Percentiles rank a stretch among this genome's conserved stretches.
Conservation (phyloP, 208 protist species). For the Acanthamoeba polyphaga region DNA sequence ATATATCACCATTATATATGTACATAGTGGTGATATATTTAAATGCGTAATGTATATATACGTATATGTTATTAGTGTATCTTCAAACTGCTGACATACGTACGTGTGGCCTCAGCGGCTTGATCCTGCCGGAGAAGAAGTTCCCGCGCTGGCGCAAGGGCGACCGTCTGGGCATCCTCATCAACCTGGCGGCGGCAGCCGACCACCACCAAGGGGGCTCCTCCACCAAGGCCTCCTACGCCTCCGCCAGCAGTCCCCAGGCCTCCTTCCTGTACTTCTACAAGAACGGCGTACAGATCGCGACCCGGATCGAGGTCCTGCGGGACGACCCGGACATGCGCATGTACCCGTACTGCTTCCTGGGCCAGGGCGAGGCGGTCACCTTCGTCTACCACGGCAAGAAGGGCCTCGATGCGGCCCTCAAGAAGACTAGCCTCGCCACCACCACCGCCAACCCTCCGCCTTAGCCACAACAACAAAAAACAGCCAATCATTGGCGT, state of each 20-base stretch:
- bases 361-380: slow-evolving; percentile 62
- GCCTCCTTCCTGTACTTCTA: slow-evolving; percentile 47
- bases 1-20: no score
- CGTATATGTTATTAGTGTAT: no score
- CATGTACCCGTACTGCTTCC: slow-evolving; percentile 58
- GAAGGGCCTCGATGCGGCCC: not conserved
- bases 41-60: no score
- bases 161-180: slow-evolving; percentile 31
- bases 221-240: no score
- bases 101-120: not conserved
- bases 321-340: not conserved
- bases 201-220: no score
- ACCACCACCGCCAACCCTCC: not conserved
- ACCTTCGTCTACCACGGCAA: slow-evolving; percentile 34
- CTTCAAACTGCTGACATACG: no score
- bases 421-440: slow-evolving; percentile 13
- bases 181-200: not conserved
- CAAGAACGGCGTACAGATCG: slow-evolving; percentile 54
- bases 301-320: not conserved
- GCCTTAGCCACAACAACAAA: no score
- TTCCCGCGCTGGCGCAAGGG: slow-evolving; percentile 51
- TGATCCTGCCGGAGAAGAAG: not conserved
- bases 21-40: no score
- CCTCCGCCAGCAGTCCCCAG: not conserved
- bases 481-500: no score